Base-by-base conservation (phyloP, 208 protist species). In the Wallacemonas sp. region DNA sequence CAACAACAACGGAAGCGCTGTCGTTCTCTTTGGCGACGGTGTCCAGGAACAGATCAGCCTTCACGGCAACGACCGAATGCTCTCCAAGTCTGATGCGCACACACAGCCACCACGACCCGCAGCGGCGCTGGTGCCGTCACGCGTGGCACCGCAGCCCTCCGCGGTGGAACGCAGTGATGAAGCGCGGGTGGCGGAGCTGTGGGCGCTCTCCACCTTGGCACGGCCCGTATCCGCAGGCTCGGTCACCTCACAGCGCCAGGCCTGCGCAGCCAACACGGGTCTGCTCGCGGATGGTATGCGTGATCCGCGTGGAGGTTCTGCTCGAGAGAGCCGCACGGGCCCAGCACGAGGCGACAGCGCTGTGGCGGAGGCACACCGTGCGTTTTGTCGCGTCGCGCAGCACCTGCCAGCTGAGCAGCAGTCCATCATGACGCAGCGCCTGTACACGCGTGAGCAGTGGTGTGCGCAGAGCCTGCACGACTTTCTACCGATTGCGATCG, bases 401-500 rank as follows among this genome's bases (percentile, higher is more conserved):
- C 51, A 58, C 21, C 28, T 58, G 9, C 51, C 51, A 12, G 28
- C 51, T n/a, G 31, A 26, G 30, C 51, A 33, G 4, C 51, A 39
- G 2, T 58, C 51, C 30, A 19, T 58, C 12, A 14, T 58, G 14
- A 31, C 51, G 15, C 30, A 55, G 44, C 19, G 45, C 11, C 21
- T 49, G 44, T 28, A 17, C n/a, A 15, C 9, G 30, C 61, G 61
- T 1, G 61, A 66, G 44, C 9, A 51, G 61, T 66, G 61, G 41
- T 41, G 30, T 26, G 61, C 41, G n/a, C 27, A 42, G 9, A 15
- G 9, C 2, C 30, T 66, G 61, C 61, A 66, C 39, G 39, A 27
- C 15, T 55, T 55, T 44, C 30, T 8, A 3, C 61, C 61, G 2
- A 21, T 55, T 30, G 8, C 15, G 11, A 9, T 12, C 22, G 24